A percentile compares a stretch with the other conserved stretches of the same genome.
phyloP scores from a whole-genome alignment of 2,329 filamentous ascomycete genomes.

The Metarhizium brunneum region DNA sequence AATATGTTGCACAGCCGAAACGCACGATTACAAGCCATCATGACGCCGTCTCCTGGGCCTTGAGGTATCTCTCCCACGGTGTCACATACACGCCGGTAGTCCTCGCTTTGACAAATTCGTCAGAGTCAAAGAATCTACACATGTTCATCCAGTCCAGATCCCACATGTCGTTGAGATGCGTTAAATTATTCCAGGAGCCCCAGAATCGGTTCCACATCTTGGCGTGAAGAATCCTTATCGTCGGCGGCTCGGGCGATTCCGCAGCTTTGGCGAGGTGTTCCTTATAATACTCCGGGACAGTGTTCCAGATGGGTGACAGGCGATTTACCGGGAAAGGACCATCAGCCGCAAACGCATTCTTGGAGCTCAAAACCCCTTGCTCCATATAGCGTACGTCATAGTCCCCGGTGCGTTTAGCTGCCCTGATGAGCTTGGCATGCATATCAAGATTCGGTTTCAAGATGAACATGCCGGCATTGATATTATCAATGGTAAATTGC shows the following conservation, averaged over 20 bases:
- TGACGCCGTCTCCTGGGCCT: not conserved
- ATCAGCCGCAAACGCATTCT: conserved; percentile 2
- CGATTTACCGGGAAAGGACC: conserved; percentile 1
- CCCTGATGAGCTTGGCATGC: conserved; percentile 2
- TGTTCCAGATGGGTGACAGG: not conserved
- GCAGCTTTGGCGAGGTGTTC: not conserved
- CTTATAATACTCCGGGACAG: not conserved
- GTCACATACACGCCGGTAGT: conserved; percentile 1
- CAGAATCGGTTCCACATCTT: conserved; percentile 5
- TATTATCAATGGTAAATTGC: conserved; percentile 2
- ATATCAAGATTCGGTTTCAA: conserved; percentile 3
- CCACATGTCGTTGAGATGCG: conserved; percentile 4
- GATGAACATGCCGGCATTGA: conserved; percentile 3
- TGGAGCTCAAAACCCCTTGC: conserved; percentile 1
- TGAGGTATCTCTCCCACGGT: not conserved
- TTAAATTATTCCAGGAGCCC: conserved; percentile 4
- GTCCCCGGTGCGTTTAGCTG: not conserved
- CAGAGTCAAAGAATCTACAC: conserved; percentile 1
- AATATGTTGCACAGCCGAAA: no score
- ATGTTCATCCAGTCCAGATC: conserved; percentile 5
- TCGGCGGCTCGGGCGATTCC: not conserved
- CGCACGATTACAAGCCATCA: no score
- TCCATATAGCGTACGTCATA: conserved; percentile 2
- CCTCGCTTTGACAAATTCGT: not conserved
- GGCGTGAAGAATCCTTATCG: conserved; percentile 1